Percentiles rank a stretch among this genome's conserved stretches.
phyloP scores from a whole-genome alignment of 2,329 filamentous ascomycete species.

The Scortechinia acanthostroma region DNA sequence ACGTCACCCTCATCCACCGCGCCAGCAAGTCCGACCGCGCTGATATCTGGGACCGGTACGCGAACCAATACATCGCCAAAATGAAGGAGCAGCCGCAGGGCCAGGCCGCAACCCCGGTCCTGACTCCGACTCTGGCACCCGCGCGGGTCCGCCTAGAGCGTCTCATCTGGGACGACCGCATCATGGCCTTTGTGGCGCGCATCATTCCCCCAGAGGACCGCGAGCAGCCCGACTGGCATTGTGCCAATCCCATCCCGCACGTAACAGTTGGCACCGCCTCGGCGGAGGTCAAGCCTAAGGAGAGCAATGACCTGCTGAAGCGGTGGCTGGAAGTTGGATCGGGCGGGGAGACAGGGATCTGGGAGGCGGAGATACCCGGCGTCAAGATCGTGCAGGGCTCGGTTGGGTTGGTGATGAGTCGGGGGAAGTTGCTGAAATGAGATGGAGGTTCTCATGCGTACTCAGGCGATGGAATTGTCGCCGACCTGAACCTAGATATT shows the following conservation, averaged over 20 bases:
- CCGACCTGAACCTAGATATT: too few relatives aligned
- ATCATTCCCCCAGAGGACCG: conserved; percentile 22
- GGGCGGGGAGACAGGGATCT: conserved; percentile 31
- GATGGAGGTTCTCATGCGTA: too few relatives aligned
- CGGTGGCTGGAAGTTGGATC: conserved; percentile 61
- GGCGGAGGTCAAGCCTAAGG: conserved; percentile 74
- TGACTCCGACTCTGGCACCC: conserved; percentile 9
- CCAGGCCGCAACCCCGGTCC: conserved; percentile 22
- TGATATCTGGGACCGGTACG: conserved; percentile 71
- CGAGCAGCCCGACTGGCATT: conserved; percentile 41
- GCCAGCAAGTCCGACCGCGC: conserved; percentile 50
- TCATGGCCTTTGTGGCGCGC: conserved; percentile 88
- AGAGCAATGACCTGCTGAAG: conserved; percentile 80
- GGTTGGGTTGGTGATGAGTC: not conserved
- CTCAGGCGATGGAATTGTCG: too few relatives aligned
- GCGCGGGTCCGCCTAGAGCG: conserved; percentile 36
- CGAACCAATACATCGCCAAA: conserved; percentile 8
- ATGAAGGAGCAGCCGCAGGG: conserved; percentile 36
- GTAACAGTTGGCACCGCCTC: conserved; percentile 82
- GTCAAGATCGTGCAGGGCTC: not conserved
- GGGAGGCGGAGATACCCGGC: conserved; percentile 17
- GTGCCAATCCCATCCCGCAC: conserved; percentile 73
- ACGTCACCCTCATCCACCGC: conserved; percentile 88
- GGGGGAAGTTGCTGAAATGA: not conserved
- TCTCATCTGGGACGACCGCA: conserved; percentile 71